phyloP scores from a whole-genome alignment of 257 asterid genomes.

The Schizonepeta tenuifolia region DNA sequence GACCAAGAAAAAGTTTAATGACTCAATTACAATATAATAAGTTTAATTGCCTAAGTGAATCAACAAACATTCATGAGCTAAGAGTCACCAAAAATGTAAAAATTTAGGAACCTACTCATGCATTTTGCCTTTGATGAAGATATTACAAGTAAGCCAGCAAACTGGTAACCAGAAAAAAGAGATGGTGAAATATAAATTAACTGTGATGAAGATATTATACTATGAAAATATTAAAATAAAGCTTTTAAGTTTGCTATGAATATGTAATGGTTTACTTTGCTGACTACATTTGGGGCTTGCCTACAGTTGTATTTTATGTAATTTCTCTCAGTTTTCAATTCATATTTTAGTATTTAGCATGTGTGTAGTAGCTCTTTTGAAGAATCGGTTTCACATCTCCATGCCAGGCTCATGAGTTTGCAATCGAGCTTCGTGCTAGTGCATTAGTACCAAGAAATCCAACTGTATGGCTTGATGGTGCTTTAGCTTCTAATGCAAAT shows the following conservation, averaged over 20 bases:
- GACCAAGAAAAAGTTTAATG: background rate
- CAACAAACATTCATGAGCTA: background rate
- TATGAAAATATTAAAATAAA: no score
- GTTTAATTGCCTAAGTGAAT: background rate
- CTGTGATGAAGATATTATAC: background rate
- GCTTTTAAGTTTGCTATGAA: background rate
- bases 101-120: background rate
- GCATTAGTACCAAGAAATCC: constrained; percentile 78
- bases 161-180: background rate
- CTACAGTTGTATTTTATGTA: background rate
- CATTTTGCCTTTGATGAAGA: background rate
- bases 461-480: constrained; percentile 87
- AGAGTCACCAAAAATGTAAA: background rate
- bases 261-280: background rate
- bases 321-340: constrained; percentile 3
- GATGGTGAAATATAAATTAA: background rate
- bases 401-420: constrained; percentile 94
- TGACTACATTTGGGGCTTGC: constrained; percentile 6
- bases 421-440: constrained; percentile 94
- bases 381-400: constrained; percentile 31
- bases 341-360: constrained; percentile 6
- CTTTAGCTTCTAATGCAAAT: constrained; percentile 61
- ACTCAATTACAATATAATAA: background rate
- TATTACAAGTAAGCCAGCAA: no score
- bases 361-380: constrained; percentile 25